Percentiles rank a stretch among this genome's conserved stretches.
These are phyloP conservation scores for Mortierella polycephala DNA, from an alignment of 371 early-diverging fungal species.

Conservation along the genomic window DNA sequence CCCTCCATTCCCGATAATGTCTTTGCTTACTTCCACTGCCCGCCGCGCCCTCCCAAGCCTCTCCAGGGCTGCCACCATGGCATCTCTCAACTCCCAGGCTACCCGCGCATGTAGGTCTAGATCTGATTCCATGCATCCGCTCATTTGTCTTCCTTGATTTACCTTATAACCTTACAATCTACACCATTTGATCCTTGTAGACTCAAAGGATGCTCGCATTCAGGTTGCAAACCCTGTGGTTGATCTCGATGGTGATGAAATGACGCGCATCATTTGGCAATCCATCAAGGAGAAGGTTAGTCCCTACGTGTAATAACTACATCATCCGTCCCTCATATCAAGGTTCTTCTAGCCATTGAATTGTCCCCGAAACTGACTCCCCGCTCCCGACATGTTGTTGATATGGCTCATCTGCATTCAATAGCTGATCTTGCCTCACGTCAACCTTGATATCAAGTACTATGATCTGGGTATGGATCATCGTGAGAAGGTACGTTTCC, in stretches of 20 bases:
- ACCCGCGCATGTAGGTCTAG: constrained; percentile 43
- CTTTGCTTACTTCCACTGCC: constrained; percentile 36
- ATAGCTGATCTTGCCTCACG: constrained; percentile 89
- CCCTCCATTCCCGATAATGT: constrained; percentile 21
- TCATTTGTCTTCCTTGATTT: background rate
- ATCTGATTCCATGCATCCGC: background rate
- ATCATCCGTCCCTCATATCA: no score
- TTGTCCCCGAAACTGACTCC: background rate
- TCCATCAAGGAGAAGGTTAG: constrained; percentile 88
- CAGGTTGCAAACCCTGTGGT: constrained; percentile 84
- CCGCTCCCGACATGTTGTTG: background rate
- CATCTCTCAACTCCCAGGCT: constrained; percentile 41
- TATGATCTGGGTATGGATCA: constrained; percentile 93
- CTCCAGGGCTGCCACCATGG: constrained; percentile 42
- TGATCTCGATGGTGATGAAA: constrained; percentile 97
- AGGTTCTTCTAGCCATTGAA: no score
- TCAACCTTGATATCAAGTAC: constrained; percentile 94
- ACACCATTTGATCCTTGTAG: constrained; percentile 7
- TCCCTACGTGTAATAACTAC: background rate
- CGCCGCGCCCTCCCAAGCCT: constrained; percentile 48
- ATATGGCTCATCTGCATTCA: background rate
- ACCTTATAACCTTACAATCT: background rate
- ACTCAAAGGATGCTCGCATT: constrained; percentile 68
- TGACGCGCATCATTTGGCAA: constrained; percentile 97
- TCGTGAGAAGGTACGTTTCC: constrained; percentile 79